These are phyloP conservation scores for Lichtheimia ornata DNA, from an alignment of 371 early-diverging fungal species.

Conservation along the genomic window DNA sequence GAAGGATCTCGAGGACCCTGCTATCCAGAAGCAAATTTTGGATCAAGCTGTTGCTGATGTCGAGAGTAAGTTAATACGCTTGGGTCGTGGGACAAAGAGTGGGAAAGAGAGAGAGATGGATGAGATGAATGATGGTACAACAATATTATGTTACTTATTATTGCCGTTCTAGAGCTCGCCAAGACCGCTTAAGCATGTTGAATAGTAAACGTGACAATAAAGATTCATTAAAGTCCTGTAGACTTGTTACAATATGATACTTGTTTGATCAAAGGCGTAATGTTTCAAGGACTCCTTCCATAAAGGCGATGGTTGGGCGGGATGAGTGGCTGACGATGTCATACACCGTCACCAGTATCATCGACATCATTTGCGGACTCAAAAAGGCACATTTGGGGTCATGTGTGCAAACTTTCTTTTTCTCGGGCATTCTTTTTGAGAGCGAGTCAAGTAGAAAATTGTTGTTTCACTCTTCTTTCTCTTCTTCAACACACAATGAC, in stretches of 20 bases:
- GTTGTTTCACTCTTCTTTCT: conserved; percentile 4
- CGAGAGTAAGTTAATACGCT: conserved; percentile 38
- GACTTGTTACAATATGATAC: no score
- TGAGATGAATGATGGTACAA: not conserved
- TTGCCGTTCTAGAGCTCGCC: conserved; percentile 12
- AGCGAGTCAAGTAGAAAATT: not conserved
- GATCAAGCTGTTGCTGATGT: conserved; percentile 58
- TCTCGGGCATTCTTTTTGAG: not conserved
- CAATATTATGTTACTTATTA: not conserved
- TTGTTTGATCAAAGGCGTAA: no score
- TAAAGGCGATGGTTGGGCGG: no score
- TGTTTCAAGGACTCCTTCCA: no score
- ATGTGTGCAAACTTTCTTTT: no score
- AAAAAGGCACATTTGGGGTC: no score
- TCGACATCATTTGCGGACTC: no score
- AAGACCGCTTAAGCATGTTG: conserved; percentile 17
- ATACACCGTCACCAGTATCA: no score
- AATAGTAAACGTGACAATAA: no score
- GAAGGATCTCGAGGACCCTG: conserved; percentile 79
- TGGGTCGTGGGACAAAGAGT: no score
- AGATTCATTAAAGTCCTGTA: no score
- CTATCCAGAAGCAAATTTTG: conserved; percentile 64
- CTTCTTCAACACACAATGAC: not conserved
- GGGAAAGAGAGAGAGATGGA: not conserved
- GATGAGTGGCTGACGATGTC: no score